Evolutionary conservation across 2,329 filamentous ascomycete species (phyloP), one percentile per base, ranked within the genome.

Genomic region (Dryadomyces sulphureus): DNA sequence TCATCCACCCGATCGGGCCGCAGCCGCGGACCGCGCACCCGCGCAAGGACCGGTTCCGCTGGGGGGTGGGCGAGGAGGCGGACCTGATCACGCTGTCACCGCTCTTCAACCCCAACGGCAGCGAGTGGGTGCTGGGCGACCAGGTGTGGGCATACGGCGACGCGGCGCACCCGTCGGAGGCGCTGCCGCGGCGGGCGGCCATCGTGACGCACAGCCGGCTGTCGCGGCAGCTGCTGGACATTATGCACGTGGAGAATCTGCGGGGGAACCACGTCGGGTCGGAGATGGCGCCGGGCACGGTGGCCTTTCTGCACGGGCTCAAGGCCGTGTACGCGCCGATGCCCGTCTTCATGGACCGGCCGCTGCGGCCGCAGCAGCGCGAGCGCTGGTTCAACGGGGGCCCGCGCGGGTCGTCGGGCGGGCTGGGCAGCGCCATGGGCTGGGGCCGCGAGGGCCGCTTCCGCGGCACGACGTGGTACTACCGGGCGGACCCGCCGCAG

Each of bases 251-350:
- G 30, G 85, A 89, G 59, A 84, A 84, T 45, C 68, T 81, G 51
- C 70, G 74, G 14, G 81, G 82, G 51, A 81, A 83, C 55, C 82
- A 87, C 57, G 78, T 89, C 55, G 82, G 81, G 48, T 84, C 83
- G 0, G 84, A 90, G 59, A 88, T 90, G 83, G 83, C 79, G 49
- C 77, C 83, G 1, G 79, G 82, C 46, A 81, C 81, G 0, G 74
- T 81, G 22, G 77, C 82, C 0, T 69, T 90, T 17, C 75, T 87
- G 51, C 83, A 92, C 58, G 84, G 85, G 6, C 67, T 89, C 42
- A 90, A 90, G 63, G 78, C 81, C 5, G 80, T 87, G 4, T 85
- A 81, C 56, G 82, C 78, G 11, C 84, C 84, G 11, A 84, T 89
- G 60, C 84, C 84, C 1, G 75, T 89, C 41, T 89, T 79, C 60